Base-by-base conservation (phyloP, 495 filamentous ascomycete genomes). In the Annulohypoxylon maeteangense region DNA sequence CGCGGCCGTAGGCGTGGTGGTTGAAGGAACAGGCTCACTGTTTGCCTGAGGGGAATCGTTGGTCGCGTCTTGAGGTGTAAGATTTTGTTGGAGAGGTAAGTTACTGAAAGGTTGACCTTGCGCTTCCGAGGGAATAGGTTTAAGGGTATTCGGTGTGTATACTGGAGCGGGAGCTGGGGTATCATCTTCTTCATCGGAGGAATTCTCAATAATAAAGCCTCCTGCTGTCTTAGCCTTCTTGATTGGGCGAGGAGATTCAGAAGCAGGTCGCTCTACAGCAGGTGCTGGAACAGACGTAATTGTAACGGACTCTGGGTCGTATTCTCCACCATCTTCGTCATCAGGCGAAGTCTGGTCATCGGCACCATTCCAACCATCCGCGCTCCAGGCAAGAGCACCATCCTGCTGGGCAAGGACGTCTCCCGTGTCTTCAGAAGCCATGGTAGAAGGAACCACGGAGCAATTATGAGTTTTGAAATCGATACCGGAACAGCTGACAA, bases 181-280 rank as follows among this genome's bases (percentile, higher is more conserved):
- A 47, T 80, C 84, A 68, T 82, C 84, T 75, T 87, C 86, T 65
- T 84, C 83, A 65, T 83, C 89, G 48, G 88, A 89, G 75, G 92
- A 90, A 81, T 92, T 91, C 71, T 67, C 64, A 18, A 90, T 88
- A 76, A 93, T 84, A 85, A 95, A 94, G 67, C 92, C 93, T 72
- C 90, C 92, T 68, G 89, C 89, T 40, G 87, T 93, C 78, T 88
- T 89, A 61, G 90, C 86, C 81, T 90, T 90, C 74, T 83, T 81
- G 0, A 77, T 60, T 5, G 75, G 79, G 38, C 74, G 76, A 38
- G 78, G 78, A 36, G 78, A 76, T 57, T 77, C 74, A 47, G 68
- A 71, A 55, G 73, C 65, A 40, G 72, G 74, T 14, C 67, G 66
- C 38, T 77, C 71, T 65, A 77, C 77, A 20, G 62, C 65, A 42